Evolutionary conservation across 2,329 filamentous ascomycete genomes (phyloP), one percentile per base, ranked within the genome.

Genomic region (Clarireedia hainanense): DNA sequence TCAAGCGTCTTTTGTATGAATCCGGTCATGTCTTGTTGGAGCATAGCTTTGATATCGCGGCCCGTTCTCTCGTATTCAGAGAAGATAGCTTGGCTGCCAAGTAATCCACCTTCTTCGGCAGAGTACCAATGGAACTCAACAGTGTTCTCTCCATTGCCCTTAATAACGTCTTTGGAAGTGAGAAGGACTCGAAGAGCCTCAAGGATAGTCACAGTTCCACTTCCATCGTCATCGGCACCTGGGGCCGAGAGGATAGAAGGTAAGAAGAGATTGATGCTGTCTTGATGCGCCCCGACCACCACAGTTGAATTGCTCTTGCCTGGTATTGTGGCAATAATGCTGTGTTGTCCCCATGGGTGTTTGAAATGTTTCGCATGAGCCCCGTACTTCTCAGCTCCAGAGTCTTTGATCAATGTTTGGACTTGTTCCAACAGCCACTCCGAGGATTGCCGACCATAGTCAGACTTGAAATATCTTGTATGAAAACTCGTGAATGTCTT

Each of bases 1-100:
- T 94, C 88, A 20, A 94, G 74, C 0, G 91, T 95, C 66, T 85
- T 85, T 69, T 91, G 83, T 5, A 91, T 80, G 69, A 87, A 96
- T 17, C 92, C 92, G 1, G 90, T 95, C 92, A 97, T 97, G 72
- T 97, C 92, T 73, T 97, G 92, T 75, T 97, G 92, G 54, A 97
- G 81, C 94, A 97, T 97, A 36, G 92, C 92, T 74, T 92, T 95
- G 71, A 97, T 80, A 62, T 92, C 84, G 26, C 85, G 81, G 34
- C 80, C 79, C 23, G 80, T 73, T 69, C 85, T 83, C 72, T 88
- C 85, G 68, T 97, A 97, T 6, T 81, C 75, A 50, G 81, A 79
- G 76, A 96, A 97, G 70, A 97, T 88, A 54, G 88, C 91, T 71
- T 96, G 91, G 65, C 87, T 92, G 57, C 91, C 91, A 3, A 95